phyloP scores from a whole-genome alignment of 169 alveolate genomes.

The Hepatocystis sp. region DNA sequence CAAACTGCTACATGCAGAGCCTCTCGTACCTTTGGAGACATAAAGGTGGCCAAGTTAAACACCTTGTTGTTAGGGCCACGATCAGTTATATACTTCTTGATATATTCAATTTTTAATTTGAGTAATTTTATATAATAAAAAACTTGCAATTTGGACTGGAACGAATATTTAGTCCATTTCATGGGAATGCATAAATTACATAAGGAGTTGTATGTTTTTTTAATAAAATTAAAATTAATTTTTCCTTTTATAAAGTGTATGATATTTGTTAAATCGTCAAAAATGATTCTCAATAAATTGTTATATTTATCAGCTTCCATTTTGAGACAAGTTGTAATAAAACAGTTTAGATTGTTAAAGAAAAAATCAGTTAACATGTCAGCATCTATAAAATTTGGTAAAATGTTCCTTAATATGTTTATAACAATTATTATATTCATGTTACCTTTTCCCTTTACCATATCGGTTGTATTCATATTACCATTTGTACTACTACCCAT shows the following conservation, averaged over 20 bases:
- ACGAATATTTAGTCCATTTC: constrained; percentile 56
- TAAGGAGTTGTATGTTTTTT: constrained; percentile 30
- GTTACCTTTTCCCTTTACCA: constrained; percentile 11
- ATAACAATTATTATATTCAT: constrained; percentile 25
- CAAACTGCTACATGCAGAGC: not conserved
- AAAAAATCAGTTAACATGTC: constrained; percentile 27
- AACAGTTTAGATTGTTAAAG: constrained; percentile 41
- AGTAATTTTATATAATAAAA: constrained; percentile 44
- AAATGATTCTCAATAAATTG: constrained; percentile 32
- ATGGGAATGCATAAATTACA: constrained; percentile 44
- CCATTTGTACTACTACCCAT: too few species aligned
- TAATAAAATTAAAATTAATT: constrained; percentile 21
- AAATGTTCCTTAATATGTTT: constrained; percentile 17
- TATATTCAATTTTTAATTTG: constrained; percentile 26
- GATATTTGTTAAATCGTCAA: constrained; percentile 54
- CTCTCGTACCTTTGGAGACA: constrained; percentile 49
- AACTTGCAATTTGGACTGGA: constrained; percentile 37
- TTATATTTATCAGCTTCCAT: constrained; percentile 74
- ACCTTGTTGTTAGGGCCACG: constrained; percentile 7
- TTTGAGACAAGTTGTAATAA: constrained; percentile 50
- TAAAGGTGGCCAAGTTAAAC: constrained; percentile 49
- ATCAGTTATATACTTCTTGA: constrained; percentile 22
- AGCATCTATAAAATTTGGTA: constrained; percentile 59
- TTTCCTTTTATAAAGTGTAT: constrained; percentile 48
- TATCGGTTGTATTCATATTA: too few species aligned